These are phyloP conservation scores for Ceratobasidium sp. DNA, from an alignment of 1,284 basidiomycete genomes.

Conservation along the genomic window DNA sequence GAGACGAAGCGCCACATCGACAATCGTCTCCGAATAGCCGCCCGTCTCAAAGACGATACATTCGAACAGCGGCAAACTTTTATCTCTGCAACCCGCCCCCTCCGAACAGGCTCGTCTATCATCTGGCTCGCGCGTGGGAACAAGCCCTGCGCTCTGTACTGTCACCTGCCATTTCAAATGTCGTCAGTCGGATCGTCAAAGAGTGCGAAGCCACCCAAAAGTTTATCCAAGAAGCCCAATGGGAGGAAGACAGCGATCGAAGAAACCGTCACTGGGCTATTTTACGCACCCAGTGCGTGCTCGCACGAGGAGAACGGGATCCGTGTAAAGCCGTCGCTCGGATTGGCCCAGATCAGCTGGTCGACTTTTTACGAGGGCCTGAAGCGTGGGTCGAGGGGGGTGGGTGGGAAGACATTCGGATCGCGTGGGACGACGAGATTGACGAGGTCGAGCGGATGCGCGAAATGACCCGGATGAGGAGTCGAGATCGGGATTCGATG, in stretches of 20 bases:
- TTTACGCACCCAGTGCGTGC: slow-evolving; percentile 10
- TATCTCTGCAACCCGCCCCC: slow-evolving; percentile 28
- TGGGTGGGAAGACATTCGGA: slow-evolving; percentile 13
- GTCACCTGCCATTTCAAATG: slow-evolving; percentile 1
- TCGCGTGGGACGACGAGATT: neutral
- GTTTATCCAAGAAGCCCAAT: neutral
- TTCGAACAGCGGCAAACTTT: slow-evolving; percentile 5
- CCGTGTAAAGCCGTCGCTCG: slow-evolving; percentile 10
- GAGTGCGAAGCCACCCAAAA: slow-evolving; percentile 7
- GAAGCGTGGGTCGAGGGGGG: slow-evolving; percentile 21
- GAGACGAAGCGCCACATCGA: neutral
- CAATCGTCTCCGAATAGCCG: too few relatives aligned
- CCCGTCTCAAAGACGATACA: neutral
- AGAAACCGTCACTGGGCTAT: neutral
- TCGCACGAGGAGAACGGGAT: slow-evolving; percentile 9
- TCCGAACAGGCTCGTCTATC: neutral
- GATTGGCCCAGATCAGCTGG: neutral
- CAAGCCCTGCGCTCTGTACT: neutral
- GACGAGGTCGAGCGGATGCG: too few relatives aligned
- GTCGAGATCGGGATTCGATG: too few relatives aligned
- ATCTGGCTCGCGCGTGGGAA: slow-evolving; percentile 14
- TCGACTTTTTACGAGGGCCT: slow-evolving; percentile 15
- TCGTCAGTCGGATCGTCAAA: slow-evolving; percentile 4
- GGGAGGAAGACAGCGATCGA: too few relatives aligned
- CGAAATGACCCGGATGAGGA: too few relatives aligned